phyloP scores from a whole-genome alignment of 1,139 yeast species.

The Saccharomycopsis crataegensis region DNA sequence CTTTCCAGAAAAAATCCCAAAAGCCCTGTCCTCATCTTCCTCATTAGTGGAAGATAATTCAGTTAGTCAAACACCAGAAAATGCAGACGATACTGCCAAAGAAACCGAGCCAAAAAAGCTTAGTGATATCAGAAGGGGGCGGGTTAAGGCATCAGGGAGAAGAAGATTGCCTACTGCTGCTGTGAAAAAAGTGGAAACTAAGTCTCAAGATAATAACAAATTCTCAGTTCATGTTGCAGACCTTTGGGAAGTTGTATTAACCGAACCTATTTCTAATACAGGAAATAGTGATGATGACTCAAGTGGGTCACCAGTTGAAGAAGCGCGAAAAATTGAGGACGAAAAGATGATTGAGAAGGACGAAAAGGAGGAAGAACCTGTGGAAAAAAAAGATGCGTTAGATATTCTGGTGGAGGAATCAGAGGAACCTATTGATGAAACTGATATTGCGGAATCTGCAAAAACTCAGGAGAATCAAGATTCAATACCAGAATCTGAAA shows the following conservation, averaged over 20 bases:
- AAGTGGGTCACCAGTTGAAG: background rate
- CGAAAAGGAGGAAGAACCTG: constrained; percentile 1
- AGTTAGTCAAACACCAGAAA: constrained; percentile 9
- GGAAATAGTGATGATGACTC: background rate
- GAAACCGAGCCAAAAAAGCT: constrained; percentile 18
- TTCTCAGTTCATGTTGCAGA: constrained; percentile 32
- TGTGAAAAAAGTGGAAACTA: constrained; percentile 39
- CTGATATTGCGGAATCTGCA: background rate
- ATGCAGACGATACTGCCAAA: constrained; percentile 19
- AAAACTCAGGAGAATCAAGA: background rate
- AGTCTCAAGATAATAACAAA: constrained; percentile 20
- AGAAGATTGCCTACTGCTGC: constrained; percentile 65
- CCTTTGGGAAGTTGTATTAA: constrained; percentile 32
- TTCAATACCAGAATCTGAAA: background rate
- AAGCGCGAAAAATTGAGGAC: background rate
- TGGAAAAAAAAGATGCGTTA: background rate
- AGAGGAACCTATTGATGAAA: background rate
- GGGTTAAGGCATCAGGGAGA: constrained; percentile 75
- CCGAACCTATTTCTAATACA: background rate
- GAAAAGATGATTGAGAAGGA: background rate
- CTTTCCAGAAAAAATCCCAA: background rate
- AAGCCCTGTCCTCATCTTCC: background rate
- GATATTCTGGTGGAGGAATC: background rate
- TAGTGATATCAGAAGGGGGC: constrained; percentile 36
- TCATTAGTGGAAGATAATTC: background rate